These are phyloP conservation scores for Aspergillaceae sp. DNA, from an alignment of 2,329 filamentous ascomycete species.

Conservation along the genomic window DNA sequence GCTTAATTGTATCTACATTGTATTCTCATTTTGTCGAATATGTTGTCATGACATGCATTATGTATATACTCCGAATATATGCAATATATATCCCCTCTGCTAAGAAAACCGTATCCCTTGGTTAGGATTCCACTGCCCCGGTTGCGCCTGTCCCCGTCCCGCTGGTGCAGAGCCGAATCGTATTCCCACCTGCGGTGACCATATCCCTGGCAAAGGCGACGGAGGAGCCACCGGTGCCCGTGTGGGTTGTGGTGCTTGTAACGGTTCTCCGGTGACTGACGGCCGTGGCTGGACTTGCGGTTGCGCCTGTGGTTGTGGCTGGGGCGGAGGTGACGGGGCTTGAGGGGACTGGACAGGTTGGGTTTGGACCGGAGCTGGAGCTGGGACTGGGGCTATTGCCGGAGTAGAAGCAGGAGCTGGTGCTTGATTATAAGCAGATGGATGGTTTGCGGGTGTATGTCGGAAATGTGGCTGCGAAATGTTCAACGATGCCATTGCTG, in stretches of 20 bases:
- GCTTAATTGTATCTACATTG: not conserved
- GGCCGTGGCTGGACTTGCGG: conserved; percentile 34
- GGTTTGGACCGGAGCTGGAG: conserved; percentile 27
- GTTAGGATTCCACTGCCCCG: conserved; percentile 52
- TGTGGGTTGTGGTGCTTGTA: conserved; percentile 42
- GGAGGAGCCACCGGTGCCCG: conserved; percentile 41
- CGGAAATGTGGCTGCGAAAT: conserved; percentile 31
- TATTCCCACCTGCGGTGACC: conserved; percentile 75
- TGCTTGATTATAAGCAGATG: conserved; percentile 13
- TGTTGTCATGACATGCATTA: not conserved
- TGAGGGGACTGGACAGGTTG: conserved; percentile 4
- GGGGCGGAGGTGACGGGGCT: conserved; percentile 3
- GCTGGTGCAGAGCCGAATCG: conserved; percentile 53
- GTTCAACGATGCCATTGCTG: conserved; percentile 51
- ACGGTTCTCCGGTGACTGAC: conserved; percentile 22
- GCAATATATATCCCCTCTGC: conserved; percentile 2
- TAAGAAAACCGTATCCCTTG: conserved; percentile 49
- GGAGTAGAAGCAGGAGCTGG: conserved; percentile 32
- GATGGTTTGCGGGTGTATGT: conserved; percentile 3
- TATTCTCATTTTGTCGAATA: not conserved
- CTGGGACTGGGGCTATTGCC: conserved; percentile 22
- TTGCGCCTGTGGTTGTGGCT: conserved; percentile 8
- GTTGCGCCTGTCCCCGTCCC: conserved; percentile 7
- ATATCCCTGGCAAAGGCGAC: conserved; percentile 51
- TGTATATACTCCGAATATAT: not conserved